Conservation (phyloP, 2,329 filamentous ascomycete genomes). For the Lecanoromycetidae sp. region DNA sequence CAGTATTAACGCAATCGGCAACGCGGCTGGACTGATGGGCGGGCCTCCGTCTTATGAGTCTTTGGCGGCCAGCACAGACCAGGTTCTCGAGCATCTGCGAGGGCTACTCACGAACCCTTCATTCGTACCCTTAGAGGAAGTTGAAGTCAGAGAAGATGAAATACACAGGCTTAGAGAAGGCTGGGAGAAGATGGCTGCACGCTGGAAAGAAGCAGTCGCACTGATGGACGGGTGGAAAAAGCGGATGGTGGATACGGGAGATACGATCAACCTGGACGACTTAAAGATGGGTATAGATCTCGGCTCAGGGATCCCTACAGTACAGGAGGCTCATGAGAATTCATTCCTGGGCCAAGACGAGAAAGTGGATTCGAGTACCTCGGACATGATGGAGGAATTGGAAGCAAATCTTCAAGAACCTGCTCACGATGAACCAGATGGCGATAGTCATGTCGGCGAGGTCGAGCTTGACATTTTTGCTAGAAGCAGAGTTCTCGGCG, state of each 20-base stretch:
- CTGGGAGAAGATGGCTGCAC: conserved; percentile 85
- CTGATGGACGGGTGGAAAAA: conserved; percentile 90
- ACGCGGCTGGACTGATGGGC: conserved; percentile 24
- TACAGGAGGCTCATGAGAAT: conserved; percentile 13
- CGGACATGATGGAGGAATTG: background rate
- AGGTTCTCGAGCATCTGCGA: conserved; percentile 67
- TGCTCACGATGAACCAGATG: background rate
- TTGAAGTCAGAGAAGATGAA: conserved; percentile 83
- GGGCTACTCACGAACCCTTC: conserved; percentile 86
- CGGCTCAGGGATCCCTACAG: conserved; percentile 24
- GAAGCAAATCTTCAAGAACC: conserved; percentile 2
- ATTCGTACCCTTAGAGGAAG: conserved; percentile 90
- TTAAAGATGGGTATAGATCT: conserved; percentile 33
- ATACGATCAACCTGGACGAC: conserved; percentile 32
- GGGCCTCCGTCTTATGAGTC: conserved; percentile 53
- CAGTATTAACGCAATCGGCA: conserved; percentile 22
- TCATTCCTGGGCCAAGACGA: conserved; percentile 2
- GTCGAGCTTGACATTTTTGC: conserved; percentile 1
- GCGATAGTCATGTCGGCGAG: background rate
- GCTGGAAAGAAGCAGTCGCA: conserved; percentile 79
- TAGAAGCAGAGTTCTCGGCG: conserved; percentile 25
- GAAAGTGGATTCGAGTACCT: background rate
- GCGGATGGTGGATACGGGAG: conserved; percentile 48
- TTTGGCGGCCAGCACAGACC: conserved; percentile 60
- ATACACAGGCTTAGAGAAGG: conserved; percentile 71